Percentiles rank a stretch among this genome's conserved stretches.
Conservation (phyloP, 2,329 filamentous ascomycete species). For the Paramyrothecium sp. region DNA sequence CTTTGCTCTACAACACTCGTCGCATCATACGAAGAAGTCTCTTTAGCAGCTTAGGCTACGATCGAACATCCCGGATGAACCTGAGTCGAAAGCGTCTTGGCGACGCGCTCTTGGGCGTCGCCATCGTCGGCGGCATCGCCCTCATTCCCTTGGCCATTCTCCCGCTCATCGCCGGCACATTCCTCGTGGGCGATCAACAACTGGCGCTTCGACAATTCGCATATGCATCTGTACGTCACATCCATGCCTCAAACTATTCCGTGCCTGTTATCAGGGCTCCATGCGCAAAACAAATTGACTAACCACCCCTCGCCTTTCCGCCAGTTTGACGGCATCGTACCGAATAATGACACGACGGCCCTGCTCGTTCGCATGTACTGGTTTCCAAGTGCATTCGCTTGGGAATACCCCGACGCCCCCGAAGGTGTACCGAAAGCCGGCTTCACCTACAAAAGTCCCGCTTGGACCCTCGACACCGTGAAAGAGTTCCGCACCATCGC, state of each 20-base stretch:
- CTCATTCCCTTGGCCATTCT: constrained; percentile 14
- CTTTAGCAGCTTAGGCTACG: no score
- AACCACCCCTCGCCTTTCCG: not conserved
- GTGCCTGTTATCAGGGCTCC: not conserved
- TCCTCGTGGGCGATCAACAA: constrained; percentile 12
- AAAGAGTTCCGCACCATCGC: constrained; percentile 19
- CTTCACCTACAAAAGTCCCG: constrained; percentile 13
- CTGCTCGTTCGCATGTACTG: constrained; percentile 22
- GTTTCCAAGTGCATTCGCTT: constrained; percentile 20
- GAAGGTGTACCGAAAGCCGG: constrained; percentile 18
- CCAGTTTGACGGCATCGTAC: constrained; percentile 22
- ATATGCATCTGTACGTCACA: constrained; percentile 18
- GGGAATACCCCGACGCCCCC: constrained; percentile 22
- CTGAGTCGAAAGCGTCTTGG: constrained; percentile 3
- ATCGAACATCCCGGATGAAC: no score
- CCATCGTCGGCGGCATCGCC: constrained; percentile 17
- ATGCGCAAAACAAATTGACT: constrained; percentile 2
- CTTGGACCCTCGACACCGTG: constrained; percentile 14
- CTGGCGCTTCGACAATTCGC: constrained; percentile 19
- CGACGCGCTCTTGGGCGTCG: constrained; percentile 14
- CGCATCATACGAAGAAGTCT: no score
- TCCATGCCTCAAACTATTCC: not conserved
- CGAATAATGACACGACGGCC: constrained; percentile 20
- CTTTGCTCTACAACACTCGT: no score
- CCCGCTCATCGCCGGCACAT: constrained; percentile 19